Evolutionary conservation across 2,329 filamentous ascomycete species (phyloP).

Genomic region (Byssochlamys sp.): DNA sequence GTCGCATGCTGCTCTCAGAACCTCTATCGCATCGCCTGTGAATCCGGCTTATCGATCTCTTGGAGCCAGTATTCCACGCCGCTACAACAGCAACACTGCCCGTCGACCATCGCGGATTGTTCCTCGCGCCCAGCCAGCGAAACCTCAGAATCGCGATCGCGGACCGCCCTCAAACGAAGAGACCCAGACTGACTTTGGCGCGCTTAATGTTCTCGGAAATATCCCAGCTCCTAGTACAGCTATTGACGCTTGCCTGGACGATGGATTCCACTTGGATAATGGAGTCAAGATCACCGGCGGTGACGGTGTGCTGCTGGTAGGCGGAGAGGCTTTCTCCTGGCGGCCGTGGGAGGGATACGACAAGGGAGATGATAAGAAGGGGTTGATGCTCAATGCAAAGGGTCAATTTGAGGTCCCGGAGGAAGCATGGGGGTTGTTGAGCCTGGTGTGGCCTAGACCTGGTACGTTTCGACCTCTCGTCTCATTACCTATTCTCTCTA

Average conservation of each 20-base stretch:
- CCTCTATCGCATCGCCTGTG: background rate
- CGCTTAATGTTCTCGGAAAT: slow-evolving; percentile 68
- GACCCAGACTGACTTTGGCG: slow-evolving; percentile 61
- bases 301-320: slow-evolving; percentile 66
- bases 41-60: background rate
- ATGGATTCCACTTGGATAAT: slow-evolving; percentile 81
- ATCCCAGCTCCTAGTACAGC: slow-evolving; percentile 68
- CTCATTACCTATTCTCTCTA: slow-evolving; percentile 3
- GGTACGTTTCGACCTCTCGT: slow-evolving; percentile 45
- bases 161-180: slow-evolving; percentile 52
- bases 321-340: slow-evolving; percentile 84
- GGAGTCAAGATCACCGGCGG: slow-evolving; percentile 61
- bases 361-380: slow-evolving; percentile 28
- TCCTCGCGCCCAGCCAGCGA: slow-evolving; percentile 23
- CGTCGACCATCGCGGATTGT: slow-evolving; percentile 22
- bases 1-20: background rate
- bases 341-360: slow-evolving; percentile 58
- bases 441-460: slow-evolving; percentile 76
- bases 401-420: slow-evolving; percentile 70
- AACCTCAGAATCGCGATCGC: slow-evolving; percentile 44
- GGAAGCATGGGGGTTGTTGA: slow-evolving; percentile 64
- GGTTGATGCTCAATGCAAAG: slow-evolving; percentile 57
- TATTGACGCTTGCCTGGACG: slow-evolving; percentile 69
- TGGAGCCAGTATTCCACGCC: slow-evolving; percentile 1
- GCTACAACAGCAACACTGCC: slow-evolving; percentile 17